Percentiles rank a stretch among this genome's conserved stretches.
These are phyloP conservation scores for Galerina sulciceps DNA, from an alignment of 768 basidiomycete genomes.

Conservation along the genomic window DNA sequence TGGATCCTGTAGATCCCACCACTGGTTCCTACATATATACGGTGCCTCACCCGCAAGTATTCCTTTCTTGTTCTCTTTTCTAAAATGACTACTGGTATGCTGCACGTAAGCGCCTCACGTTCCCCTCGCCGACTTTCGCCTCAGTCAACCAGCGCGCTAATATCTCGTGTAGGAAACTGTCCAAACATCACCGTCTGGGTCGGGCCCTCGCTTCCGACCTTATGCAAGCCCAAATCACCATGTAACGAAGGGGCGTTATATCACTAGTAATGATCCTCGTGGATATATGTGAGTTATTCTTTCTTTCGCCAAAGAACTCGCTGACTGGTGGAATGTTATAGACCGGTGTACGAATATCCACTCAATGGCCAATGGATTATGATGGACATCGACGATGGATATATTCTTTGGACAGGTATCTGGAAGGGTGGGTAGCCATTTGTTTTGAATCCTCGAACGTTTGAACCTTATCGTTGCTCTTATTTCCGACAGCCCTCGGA, in stretches of 20 bases:
- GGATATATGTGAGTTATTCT: constrained; percentile 75
- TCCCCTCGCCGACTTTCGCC: constrained; percentile 7
- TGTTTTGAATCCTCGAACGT: not conserved
- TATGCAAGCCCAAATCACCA: constrained; percentile 79
- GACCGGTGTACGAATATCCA: constrained; percentile 90
- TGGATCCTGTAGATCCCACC: constrained; percentile 27
- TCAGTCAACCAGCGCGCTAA: constrained; percentile 12
- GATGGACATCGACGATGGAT: constrained; percentile 95
- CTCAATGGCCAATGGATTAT: constrained; percentile 92
- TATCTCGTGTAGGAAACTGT: constrained; percentile 41
- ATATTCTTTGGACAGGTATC: constrained; percentile 91
- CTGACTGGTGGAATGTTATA: constrained; percentile 21
- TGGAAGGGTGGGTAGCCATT: constrained; percentile 73
- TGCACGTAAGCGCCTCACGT: constrained; percentile 40
- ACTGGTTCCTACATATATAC: constrained; percentile 27
- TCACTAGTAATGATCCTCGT: constrained; percentile 86
- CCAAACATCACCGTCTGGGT: constrained; percentile 41
- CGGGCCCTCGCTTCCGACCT: constrained; percentile 59
- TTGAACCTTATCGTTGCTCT: not conserved
- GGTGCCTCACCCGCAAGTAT: constrained; percentile 13
- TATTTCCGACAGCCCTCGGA: constrained; percentile 62
- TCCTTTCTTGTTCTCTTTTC: constrained; percentile 27
- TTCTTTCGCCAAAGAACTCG: not conserved
- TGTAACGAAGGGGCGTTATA: constrained; percentile 86
- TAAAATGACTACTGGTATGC: constrained; percentile 48